These are phyloP conservation scores for Halophytophthora polymorphica DNA, from an alignment of 352 stramenopile species.

Conservation along the genomic window DNA sequence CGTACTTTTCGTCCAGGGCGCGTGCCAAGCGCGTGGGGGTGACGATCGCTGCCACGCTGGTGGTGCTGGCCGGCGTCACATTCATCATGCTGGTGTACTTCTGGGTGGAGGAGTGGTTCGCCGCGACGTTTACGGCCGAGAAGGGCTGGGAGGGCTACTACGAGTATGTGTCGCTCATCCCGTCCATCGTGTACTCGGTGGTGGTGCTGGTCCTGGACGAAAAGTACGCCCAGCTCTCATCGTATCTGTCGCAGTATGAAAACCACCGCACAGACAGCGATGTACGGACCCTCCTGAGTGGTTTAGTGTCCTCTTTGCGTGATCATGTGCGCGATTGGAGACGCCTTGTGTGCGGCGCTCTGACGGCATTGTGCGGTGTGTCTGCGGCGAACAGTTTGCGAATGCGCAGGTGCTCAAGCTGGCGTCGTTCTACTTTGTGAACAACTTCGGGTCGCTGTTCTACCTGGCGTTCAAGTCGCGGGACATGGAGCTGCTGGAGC, in stretches of 20 bases:
- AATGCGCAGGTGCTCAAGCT: conserved; percentile 97
- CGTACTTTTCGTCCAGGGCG: conserved; percentile 77
- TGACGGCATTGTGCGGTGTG: no score
- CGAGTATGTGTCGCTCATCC: conserved; percentile 63
- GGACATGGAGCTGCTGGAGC: conserved; percentile 86
- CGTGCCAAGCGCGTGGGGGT: conserved; percentile 74
- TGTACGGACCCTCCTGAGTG: no score
- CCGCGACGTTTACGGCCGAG: conserved; percentile 44
- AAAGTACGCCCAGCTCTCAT: conserved; percentile 90
- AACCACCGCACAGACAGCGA: conserved; percentile 90
- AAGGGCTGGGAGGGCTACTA: conserved; percentile 70
- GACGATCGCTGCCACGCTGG: conserved; percentile 66
- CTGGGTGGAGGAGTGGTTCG: conserved; percentile 68
- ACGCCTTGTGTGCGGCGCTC: conserved; percentile 6
- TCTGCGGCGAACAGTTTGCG: no score
- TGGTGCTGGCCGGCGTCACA: conserved; percentile 63
- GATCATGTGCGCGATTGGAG: no score
- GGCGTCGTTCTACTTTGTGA: conserved; percentile 97
- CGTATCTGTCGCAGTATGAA: conserved; percentile 91
- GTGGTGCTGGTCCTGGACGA: conserved; percentile 74
- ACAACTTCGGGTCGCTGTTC: conserved; percentile 96
- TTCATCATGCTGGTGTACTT: conserved; percentile 84
- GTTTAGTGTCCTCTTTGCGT: no score
- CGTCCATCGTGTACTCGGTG: conserved; percentile 71
- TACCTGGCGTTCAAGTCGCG: conserved; percentile 93